Percentiles rank a stretch among this genome's conserved stretches.
These are phyloP conservation scores for Colletotrichum sp. DNA, from an alignment of 2,329 filamentous ascomycete genomes.

Conservation along the genomic window DNA sequence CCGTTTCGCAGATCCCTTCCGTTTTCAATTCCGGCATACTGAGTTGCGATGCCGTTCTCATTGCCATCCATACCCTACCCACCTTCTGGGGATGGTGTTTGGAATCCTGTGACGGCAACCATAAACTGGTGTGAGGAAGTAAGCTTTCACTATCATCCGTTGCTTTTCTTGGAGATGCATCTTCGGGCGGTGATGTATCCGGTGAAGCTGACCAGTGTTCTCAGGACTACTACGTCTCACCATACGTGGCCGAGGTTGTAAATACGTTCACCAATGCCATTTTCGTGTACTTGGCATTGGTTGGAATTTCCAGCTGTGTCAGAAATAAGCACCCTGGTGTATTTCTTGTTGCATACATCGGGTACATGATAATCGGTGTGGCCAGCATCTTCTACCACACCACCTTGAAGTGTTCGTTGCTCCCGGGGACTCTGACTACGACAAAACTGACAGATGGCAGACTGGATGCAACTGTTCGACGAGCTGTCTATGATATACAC, in stretches of 20 bases:
- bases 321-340: background rate
- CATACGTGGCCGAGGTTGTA: background rate
- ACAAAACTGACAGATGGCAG: constrained; percentile 31
- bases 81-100: background rate
- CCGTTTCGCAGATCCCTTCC: background rate
- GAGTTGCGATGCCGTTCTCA: background rate
- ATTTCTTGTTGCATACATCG: background rate
- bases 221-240: background rate
- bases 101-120: background rate
- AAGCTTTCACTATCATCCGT: background rate
- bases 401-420: background rate
- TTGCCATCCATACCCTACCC: background rate
- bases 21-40: background rate
- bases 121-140: background rate
- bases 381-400: background rate
- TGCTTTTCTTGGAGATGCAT: background rate
- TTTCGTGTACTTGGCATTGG: background rate
- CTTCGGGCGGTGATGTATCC: background rate
- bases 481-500: constrained; percentile 66
- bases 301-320: background rate
- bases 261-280: background rate
- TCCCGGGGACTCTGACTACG: background rate
- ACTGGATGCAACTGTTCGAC: constrained; percentile 63
- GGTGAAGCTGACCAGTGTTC: background rate
- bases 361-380: background rate